phyloP scores from a whole-genome alignment of 257 asterid genomes.

The Anisodus tanguticus region DNA sequence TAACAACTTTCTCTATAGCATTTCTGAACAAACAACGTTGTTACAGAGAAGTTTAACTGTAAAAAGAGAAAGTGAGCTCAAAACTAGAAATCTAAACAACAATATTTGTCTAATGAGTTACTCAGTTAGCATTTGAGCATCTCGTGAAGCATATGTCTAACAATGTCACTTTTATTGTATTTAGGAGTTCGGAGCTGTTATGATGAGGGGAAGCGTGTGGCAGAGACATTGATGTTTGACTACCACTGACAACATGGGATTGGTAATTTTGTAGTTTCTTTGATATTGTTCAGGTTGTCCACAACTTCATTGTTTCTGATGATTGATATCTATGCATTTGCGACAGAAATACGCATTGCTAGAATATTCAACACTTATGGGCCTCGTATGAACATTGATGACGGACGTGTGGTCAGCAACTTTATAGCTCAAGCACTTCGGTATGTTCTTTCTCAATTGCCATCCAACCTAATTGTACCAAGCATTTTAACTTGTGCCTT shows the following conservation, averaged over 20 bases:
- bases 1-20: too few relatives aligned
- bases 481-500: not conserved
- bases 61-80: too few relatives aligned
- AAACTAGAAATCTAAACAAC: not conserved
- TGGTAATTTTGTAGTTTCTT: constrained; percentile 46
- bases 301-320: not conserved
- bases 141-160: not conserved
- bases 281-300: not conserved
- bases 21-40: too few relatives aligned
- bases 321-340: not conserved
- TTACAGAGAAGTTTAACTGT: too few relatives aligned
- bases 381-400: constrained; percentile 97
- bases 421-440: constrained; percentile 92
- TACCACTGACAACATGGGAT: constrained; percentile 96
- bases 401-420: constrained; percentile 94
- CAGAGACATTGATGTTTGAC: constrained; percentile 95
- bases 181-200: constrained; percentile 94
- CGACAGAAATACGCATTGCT: constrained; percentile 89
- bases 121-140: not conserved
- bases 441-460: constrained; percentile 41
- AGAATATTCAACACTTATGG: constrained; percentile 97
- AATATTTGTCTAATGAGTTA: not conserved
- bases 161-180: not conserved
- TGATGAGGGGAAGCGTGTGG: constrained; percentile 93
- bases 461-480: not conserved